These are phyloP conservation scores for Paracoccidioides brasiliensis DNA, from an alignment of 2,329 filamentous ascomycete genomes.

Conservation along the genomic window DNA sequence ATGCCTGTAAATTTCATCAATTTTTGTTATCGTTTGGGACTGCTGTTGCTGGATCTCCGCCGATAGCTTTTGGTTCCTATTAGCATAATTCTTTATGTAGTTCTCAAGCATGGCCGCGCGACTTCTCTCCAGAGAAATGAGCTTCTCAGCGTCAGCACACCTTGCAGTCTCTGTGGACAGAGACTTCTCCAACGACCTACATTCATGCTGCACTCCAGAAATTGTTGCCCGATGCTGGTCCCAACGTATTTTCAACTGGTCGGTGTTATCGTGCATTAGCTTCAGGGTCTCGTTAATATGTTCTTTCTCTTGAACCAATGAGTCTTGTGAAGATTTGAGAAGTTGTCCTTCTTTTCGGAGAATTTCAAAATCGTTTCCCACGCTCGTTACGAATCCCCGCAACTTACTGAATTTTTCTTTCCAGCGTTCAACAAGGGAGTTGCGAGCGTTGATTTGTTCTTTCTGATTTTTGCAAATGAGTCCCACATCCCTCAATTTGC, in stretches of 20 bases:
- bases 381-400: slow-evolving; percentile 19
- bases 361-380: slow-evolving; percentile 23
- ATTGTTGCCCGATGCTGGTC: slow-evolving; percentile 14
- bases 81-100: slow-evolving; percentile 19
- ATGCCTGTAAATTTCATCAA: slow-evolving; percentile 1
- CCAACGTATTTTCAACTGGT: slow-evolving; percentile 9
- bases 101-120: slow-evolving; percentile 18
- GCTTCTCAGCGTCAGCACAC: slow-evolving; percentile 8
- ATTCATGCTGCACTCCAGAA: slow-evolving; percentile 10
- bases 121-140: slow-evolving; percentile 20
- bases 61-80: slow-evolving; percentile 4
- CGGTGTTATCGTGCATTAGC: slow-evolving; percentile 15
- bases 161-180: slow-evolving; percentile 16
- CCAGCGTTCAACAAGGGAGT: slow-evolving; percentile 21
- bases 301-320: slow-evolving; percentile 16
- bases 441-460: slow-evolving; percentile 13
- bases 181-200: slow-evolving; percentile 15
- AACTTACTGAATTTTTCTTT: slow-evolving; percentile 23
- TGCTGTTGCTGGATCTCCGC: slow-evolving; percentile 3
- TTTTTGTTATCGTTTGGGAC: slow-evolving; percentile 1
- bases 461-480: slow-evolving; percentile 12
- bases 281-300: slow-evolving; percentile 16
- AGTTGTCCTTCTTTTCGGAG: slow-evolving; percentile 20
- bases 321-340: slow-evolving; percentile 15
- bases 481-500: slow-evolving; percentile 13